phyloP scores from a whole-genome alignment of 805 yeast species.

The Ogataea naganishii region DNA sequence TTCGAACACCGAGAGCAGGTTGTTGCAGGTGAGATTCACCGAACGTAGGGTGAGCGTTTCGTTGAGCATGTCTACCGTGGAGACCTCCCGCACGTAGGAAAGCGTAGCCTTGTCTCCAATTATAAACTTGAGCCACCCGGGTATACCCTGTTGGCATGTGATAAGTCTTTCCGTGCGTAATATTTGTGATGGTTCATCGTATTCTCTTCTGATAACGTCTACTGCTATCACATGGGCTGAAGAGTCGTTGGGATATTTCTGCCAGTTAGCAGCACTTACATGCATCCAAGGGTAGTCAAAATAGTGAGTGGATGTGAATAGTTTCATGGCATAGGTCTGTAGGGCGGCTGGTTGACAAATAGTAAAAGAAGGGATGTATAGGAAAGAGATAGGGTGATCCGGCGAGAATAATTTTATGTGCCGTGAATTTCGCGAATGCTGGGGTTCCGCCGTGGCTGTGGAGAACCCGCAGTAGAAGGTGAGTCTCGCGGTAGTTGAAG shows the following conservation, averaged over 20 bases:
- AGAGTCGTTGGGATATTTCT: constrained; percentile 89
- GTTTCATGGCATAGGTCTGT: no score
- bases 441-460: no score
- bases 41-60: constrained; percentile 72
- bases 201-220: constrained; percentile 71
- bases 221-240: constrained; percentile 92
- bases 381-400: no score
- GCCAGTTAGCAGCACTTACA: constrained; percentile 95
- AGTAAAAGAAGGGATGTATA: constrained; percentile 1
- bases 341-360: background rate
- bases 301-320: constrained; percentile 60
- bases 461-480: no score
- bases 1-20: constrained; percentile 72
- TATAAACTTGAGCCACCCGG: constrained; percentile 65
- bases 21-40: constrained; percentile 76
- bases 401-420: no score
- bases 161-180: constrained; percentile 80
- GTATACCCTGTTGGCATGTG: constrained; percentile 81
- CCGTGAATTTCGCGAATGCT: no score
- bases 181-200: constrained; percentile 41
- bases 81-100: constrained; percentile 85
- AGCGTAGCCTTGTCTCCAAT: constrained; percentile 65
- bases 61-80: constrained; percentile 64
- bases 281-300: constrained; percentile 89
- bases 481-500: no score